Evolutionary conservation across 176 grass and related monocot genomes (phyloP), one percentile per base, ranked within the genome.

Genomic region (Oryza officinalis): DNA sequence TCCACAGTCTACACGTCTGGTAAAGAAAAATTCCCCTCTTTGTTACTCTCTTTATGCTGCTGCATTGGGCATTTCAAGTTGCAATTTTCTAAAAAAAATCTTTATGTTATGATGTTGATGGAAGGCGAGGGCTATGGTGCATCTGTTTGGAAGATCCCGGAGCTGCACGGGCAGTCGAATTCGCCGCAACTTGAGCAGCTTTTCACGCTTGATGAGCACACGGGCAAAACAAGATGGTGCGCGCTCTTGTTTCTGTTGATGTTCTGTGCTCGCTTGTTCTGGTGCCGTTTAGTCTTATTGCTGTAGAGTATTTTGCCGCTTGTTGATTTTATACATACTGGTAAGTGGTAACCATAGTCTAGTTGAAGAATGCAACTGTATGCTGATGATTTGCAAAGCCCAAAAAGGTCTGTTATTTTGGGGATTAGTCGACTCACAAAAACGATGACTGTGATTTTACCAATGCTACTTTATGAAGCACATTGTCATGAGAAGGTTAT

Each of bases 1-100:
- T 99, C 96, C 74, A 96, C 96, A 25, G 91, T 96, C 68, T 99
- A 88, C 80, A 94, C 96, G 26, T 99, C 91, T 79, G 96, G 96
- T 99, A 86, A 80, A 84, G 63, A 69, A 6, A 49, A 74, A 61
- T 10, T 60, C n/a, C 76, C 22, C 26, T 17, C n/a, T 75, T 64
- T 2, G 52, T 31, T 45, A 65, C 59, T 45, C 7, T 73, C 47
- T 41, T 69, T 12, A 11, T 33, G 3, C 70, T 13, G 2, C 2
- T 65, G 79, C 64, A 71, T 40, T 72, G 30, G 63, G 60, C 74
- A 69, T 63, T 69, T 14, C 63, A 60, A 64, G 37, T 77, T 3
- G 57, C 41, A 32, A 82, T 73, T 71, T n/a, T 50, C 18, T 44
- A 71, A 22, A 49, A 20, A 47, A n/a, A 50, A 31, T 75, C 11